Evolutionary conservation across 169 alveolate species (phyloP).

Genomic region (Ichthyophthirius multifiliis): DNA sequence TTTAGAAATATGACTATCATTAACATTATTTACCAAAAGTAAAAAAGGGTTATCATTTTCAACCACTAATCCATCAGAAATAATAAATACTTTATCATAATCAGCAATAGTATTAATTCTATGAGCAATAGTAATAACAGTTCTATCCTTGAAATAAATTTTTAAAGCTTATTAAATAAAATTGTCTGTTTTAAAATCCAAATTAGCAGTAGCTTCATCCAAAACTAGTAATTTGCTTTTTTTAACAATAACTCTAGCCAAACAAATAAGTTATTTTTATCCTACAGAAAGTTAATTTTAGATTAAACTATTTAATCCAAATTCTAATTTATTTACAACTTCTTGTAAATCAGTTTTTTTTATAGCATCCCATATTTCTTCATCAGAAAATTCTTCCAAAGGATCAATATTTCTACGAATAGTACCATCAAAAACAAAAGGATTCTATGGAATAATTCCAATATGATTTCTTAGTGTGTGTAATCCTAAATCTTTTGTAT

Average conservation of each 20-base stretch:
- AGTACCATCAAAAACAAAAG: conserved; percentile 45
- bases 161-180: conserved; percentile 20
- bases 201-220: conserved; percentile 57
- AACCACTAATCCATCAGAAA: conserved; percentile 77
- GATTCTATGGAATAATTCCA: conserved; percentile 50
- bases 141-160: conserved; percentile 67
- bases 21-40: neutral
- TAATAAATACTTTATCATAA: conserved; percentile 80
- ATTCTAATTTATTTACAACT: neutral
- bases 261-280: conserved; percentile 82
- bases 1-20: neutral
- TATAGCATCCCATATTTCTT: conserved; percentile 18
- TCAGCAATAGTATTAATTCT: conserved; percentile 88
- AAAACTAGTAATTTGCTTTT: conserved; percentile 49
- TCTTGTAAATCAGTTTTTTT: conserved; percentile 13
- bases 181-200: conserved; percentile 41
- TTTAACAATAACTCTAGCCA: conserved; percentile 63
- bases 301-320: neutral
- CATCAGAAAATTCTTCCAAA: conserved; percentile 18
- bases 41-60: conserved; percentile 76
- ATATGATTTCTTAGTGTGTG: conserved; percentile 32
- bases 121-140: conserved; percentile 92
- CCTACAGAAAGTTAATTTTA: conserved; percentile 77
- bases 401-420: conserved; percentile 57
- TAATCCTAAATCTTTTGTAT: conserved; percentile 41